These are phyloP conservation scores for Ophiosphaerella korrae DNA, from an alignment of 2,329 filamentous ascomycete genomes.

Conservation along the genomic window DNA sequence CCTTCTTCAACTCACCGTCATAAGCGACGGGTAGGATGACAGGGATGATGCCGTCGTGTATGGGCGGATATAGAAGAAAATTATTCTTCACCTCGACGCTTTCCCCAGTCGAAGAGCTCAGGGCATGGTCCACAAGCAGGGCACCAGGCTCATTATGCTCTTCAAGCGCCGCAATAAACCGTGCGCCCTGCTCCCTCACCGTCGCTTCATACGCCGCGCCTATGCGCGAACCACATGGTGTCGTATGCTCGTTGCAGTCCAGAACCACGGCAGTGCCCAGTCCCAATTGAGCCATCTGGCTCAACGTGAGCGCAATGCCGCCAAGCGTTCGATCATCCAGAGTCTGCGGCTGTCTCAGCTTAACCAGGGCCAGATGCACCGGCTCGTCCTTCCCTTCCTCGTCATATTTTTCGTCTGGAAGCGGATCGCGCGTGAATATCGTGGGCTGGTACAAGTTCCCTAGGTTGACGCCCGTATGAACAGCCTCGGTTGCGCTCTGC, in stretches of 20 bases:
- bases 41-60: conserved; percentile 71
- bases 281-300: conserved; percentile 81
- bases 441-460: conserved; percentile 65
- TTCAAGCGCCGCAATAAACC: conserved; percentile 77
- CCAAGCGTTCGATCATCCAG: conserved; percentile 71
- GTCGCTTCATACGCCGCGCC: conserved; percentile 48
- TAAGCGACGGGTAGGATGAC: conserved; percentile 71
- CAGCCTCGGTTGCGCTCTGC: conserved; percentile 21
- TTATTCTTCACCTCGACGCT: conserved; percentile 50
- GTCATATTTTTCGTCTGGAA: conserved; percentile 44
- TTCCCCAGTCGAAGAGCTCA: conserved; percentile 46
- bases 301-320: conserved; percentile 81
- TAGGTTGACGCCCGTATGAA: conserved; percentile 61
- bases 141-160: conserved; percentile 70
- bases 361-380: conserved; percentile 82
- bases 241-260: conserved; percentile 64
- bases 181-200: conserved; percentile 68
- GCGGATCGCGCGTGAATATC: conserved; percentile 62
- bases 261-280: conserved; percentile 82
- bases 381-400: conserved; percentile 46
- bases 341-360: conserved; percentile 74
- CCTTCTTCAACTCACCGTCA: conserved; percentile 50
- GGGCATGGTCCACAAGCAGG: conserved; percentile 66
- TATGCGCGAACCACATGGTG: conserved; percentile 35
- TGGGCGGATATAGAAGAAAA: conserved; percentile 65